Base-by-base conservation (phyloP, 495 filamentous ascomycete genomes). In the Podospora pseudoanserina region DNA sequence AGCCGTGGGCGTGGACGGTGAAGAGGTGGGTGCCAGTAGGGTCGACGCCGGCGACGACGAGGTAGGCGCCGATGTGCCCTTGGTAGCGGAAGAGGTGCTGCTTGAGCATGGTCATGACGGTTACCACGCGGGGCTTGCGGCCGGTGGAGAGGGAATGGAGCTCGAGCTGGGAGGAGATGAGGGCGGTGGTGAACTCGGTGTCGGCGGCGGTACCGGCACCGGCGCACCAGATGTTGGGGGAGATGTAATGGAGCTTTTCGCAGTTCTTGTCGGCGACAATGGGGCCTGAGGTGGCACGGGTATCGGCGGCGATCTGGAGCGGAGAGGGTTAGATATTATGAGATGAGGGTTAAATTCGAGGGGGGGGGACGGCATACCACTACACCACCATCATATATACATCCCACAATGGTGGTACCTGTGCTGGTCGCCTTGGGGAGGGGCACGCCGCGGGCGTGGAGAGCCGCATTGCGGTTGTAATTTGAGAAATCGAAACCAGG, bases 211-310 rank as follows among this genome's bases (percentile, higher is more conserved):
- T 99, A 81, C 95, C 95, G 67, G 95, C 96, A 73, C 96, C 96
- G 16, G 96, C 96, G 83, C 96, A 99, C 96, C 95, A 99, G 83
- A 99, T 99, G 81, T 97, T 93, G 65, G 96, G 93, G 13, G 95
- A 85, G 79, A 98, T 99, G 85, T 96, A 99, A 83, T 99, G 96
- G 63, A 99, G 88, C 85, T 99, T 99, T 82, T 99, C 92, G 82
- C 96, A 99, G 88, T 99, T 99, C 92, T 99, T 99, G 88, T 99
- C 96, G 77, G 96, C 96, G 74, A 99, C 96, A 79, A 99, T 99
- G 55, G 94, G 92, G 20, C 96, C 96, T 70, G 91, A 94, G 55
- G 96, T 99, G 65, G 96, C 96, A 88, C 96, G 88, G 72, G 96
- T 99, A 83, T 98, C 96, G 83, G 94, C 93, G 68, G 93, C 93